Conservation (phyloP, 1,139 yeast genomes). For the Lodderomyces parapsilosis region DNA sequence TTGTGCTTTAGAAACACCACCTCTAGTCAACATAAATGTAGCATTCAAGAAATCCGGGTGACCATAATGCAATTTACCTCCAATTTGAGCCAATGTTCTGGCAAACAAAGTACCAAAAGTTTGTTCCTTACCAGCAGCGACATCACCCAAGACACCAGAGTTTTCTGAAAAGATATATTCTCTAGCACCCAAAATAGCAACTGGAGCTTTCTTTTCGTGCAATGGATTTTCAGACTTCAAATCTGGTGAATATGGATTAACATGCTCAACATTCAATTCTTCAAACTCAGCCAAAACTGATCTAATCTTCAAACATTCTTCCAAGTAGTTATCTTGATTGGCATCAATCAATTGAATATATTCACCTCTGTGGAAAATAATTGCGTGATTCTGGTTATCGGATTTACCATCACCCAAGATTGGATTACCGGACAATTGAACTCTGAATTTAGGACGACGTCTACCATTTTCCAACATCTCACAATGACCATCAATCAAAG, state of each 20-base stretch:
- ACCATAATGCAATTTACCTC: slow-evolving; percentile 99
- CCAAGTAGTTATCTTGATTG: slow-evolving; percentile 96
- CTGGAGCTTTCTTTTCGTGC: slow-evolving; percentile 59
- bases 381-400: slow-evolving; percentile 96
- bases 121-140: slow-evolving; percentile 99
- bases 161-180: slow-evolving; percentile 98
- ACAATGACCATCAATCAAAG: slow-evolving; percentile 97
- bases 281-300: slow-evolving; percentile 97
- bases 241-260: slow-evolving; percentile 73
- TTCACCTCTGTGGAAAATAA: slow-evolving; percentile 98
- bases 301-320: slow-evolving; percentile 97
- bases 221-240: slow-evolving; percentile 41
- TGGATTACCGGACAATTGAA: slow-evolving; percentile 97
- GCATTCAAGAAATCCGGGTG: slow-evolving; percentile 98
- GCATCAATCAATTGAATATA: slow-evolving; percentile 97
- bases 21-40: slow-evolving; percentile 94
- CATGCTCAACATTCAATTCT: slow-evolving; percentile 85
- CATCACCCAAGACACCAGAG: slow-evolving; percentile 98
- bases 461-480: slow-evolving; percentile 97
- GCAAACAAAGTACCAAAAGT: slow-evolving; percentile 98
- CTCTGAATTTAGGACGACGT: slow-evolving; percentile 97
- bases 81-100: slow-evolving; percentile 96
- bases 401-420: slow-evolving; percentile 99
- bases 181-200: slow-evolving; percentile 98
- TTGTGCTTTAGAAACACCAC: slow-evolving; percentile 99